Evolutionary conservation across 2,329 filamentous ascomycete species (phyloP).

Genomic region (Colletotrichum eremochloae): DNA sequence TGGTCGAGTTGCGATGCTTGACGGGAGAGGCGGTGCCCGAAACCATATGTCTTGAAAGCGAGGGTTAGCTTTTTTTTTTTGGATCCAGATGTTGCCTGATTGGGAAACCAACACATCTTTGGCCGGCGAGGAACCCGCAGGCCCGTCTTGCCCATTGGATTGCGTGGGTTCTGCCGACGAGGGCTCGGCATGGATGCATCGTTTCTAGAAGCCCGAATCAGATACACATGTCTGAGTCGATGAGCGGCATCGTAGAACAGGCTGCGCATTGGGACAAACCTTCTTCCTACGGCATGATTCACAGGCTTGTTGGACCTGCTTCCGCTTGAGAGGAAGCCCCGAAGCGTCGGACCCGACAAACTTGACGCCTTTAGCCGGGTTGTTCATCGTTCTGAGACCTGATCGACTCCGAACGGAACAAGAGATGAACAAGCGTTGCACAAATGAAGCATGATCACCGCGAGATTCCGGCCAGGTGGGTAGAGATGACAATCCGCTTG

Average conservation of each 20-base stretch:
- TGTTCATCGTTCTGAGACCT: conserved; percentile 37
- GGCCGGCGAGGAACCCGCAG: conserved; percentile 19
- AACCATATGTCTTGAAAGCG: background rate
- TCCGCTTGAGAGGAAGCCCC: conserved; percentile 69
- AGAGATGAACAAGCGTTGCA: background rate
- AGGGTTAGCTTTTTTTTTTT: conserved; percentile 13
- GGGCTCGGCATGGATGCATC: conserved; percentile 59
- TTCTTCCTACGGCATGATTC: conserved; percentile 67
- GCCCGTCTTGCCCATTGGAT: conserved; percentile 14
- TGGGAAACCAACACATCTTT: conserved; percentile 37
- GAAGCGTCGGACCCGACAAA: conserved; percentile 69
- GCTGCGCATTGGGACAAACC: conserved; percentile 49
- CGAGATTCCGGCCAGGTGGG: background rate
- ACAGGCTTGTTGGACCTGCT: conserved; percentile 71
- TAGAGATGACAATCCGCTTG: background rate
- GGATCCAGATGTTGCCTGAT: conserved; percentile 30
- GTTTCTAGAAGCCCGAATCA: conserved; percentile 56
- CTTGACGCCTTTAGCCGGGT: conserved; percentile 56
- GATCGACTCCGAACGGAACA: conserved; percentile 20
- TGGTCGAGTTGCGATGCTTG: conserved; percentile 25
- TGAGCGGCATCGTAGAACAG: background rate
- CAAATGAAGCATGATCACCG: conserved; percentile 31
- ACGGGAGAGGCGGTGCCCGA: conserved; percentile 14
- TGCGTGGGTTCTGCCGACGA: conserved; percentile 13
- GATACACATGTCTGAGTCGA: conserved; percentile 17